phyloP scores from a whole-genome alignment of 2,329 filamentous ascomycete species.

The Alternaria sp. region DNA sequence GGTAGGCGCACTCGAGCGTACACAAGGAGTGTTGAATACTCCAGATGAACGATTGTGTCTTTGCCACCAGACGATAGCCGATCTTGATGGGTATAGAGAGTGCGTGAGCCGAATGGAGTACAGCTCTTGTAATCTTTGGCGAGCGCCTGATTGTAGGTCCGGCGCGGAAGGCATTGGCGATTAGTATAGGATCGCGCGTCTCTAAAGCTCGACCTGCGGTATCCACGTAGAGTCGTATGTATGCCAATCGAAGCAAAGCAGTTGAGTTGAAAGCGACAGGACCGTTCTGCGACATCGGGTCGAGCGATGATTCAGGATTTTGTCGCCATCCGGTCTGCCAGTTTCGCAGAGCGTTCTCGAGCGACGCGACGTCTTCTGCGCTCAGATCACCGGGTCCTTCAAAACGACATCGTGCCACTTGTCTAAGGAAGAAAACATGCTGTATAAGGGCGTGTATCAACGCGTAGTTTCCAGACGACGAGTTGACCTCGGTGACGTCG shows the following conservation, averaged over 20 bases:
- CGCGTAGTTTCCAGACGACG: conserved; percentile 67
- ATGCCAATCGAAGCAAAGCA: conserved; percentile 65
- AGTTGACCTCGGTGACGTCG: conserved; percentile 41
- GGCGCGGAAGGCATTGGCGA: conserved; percentile 66
- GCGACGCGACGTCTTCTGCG: conserved; percentile 49
- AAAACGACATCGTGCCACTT: conserved; percentile 49
- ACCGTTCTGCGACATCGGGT: conserved; percentile 62
- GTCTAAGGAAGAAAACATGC: conserved; percentile 73
- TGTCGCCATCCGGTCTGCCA: conserved; percentile 52
- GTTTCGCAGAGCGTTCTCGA: conserved; percentile 53
- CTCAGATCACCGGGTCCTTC: conserved; percentile 42
- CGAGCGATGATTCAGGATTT: conserved; percentile 52
- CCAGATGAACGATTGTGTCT: conserved; percentile 50
- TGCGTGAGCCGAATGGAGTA: conserved; percentile 72
- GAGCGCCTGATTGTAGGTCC: conserved; percentile 66
- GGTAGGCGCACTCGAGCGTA: conserved; percentile 49
- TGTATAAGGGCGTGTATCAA: conserved; percentile 75
- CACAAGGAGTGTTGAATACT: conserved; percentile 51
- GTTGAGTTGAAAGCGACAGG: conserved; percentile 72
- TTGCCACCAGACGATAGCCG: conserved; percentile 49
- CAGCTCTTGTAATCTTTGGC: conserved; percentile 66
- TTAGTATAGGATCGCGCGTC: conserved; percentile 67
- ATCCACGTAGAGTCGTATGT: conserved; percentile 71
- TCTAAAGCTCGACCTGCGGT: conserved; percentile 69
- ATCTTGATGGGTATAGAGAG: conserved; percentile 70